A percentile compares a stretch with the other conserved stretches of the same genome.
Conservation (phyloP, 495 filamentous ascomycete species). For the Penicillium nucicola region DNA sequence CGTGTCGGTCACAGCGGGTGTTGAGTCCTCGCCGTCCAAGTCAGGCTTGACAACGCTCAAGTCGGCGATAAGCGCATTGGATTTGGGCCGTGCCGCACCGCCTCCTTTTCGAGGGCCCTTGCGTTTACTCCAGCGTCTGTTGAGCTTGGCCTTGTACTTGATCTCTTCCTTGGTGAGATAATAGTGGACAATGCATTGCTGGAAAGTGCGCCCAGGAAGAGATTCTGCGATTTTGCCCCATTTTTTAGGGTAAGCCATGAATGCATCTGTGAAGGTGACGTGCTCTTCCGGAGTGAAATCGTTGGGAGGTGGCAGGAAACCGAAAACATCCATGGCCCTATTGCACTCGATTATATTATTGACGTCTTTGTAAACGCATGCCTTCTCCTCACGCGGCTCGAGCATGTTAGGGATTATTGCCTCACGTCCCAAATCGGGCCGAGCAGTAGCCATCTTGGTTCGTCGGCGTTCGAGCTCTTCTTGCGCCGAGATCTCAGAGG, state of each 20-base stretch:
- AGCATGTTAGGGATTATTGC: conserved; percentile 81
- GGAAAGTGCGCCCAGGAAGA: conserved; percentile 69
- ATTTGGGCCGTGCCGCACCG: conserved; percentile 54
- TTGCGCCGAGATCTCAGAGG: conserved; percentile 72
- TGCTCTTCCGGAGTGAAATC: conserved; percentile 83
- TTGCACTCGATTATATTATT: conserved; percentile 67
- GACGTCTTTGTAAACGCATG: conserved; percentile 62
- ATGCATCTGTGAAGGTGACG: conserved; percentile 71
- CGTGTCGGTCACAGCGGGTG: conserved; percentile 58
- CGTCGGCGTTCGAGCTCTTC: conserved; percentile 69
- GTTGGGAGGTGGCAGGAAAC: conserved; percentile 71
- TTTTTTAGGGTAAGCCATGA: conserved; percentile 80
- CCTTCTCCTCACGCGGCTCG: conserved; percentile 45
- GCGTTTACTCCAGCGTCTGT: conserved; percentile 66
- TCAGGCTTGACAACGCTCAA: conserved; percentile 57
- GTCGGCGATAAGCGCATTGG: conserved; percentile 73
- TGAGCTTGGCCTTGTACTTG: conserved; percentile 80
- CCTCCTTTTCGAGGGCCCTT: conserved; percentile 42
- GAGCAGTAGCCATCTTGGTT: conserved; percentile 62
- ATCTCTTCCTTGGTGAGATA: conserved; percentile 87
- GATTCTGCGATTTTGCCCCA: conserved; percentile 85
- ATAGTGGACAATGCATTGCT: conserved; percentile 91
- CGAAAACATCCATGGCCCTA: conserved; percentile 65
- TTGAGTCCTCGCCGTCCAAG: conserved; percentile 53
- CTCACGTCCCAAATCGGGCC: conserved; percentile 77